Conservation (phyloP, 2,329 filamentous ascomycete species). For the Chaetothyriales sp. region DNA sequence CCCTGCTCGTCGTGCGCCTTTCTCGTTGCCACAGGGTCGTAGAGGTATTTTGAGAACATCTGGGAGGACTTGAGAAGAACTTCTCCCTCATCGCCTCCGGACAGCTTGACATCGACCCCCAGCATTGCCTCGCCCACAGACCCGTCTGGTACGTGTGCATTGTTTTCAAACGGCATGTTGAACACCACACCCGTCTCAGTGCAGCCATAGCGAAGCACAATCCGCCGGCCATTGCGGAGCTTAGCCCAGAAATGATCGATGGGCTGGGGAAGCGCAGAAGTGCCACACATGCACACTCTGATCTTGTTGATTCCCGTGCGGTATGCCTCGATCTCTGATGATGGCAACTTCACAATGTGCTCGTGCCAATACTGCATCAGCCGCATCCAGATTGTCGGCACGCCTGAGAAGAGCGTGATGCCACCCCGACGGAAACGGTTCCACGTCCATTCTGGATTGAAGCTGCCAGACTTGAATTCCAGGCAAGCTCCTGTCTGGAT, state of each 20-base stretch:
- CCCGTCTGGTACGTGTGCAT: conserved; percentile 16
- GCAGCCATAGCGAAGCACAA: conserved; percentile 32
- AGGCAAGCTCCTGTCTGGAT: conserved; percentile 28
- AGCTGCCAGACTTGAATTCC: conserved; percentile 30
- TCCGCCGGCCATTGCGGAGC: conserved; percentile 28
- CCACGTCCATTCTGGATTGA: conserved; percentile 28
- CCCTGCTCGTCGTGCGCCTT: conserved; percentile 22
- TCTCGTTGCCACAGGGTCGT: conserved; percentile 21
- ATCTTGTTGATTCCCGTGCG: conserved; percentile 26
- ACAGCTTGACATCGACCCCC: conserved; percentile 29
- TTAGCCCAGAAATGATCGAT: conserved; percentile 39
- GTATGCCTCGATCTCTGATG: conserved; percentile 24
- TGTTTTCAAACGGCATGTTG: conserved; percentile 26
- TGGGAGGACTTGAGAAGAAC: conserved; percentile 29
- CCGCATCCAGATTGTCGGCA: conserved; percentile 33
- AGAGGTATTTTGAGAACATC: conserved; percentile 31
- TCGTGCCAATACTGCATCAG: conserved; percentile 25
- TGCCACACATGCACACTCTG: conserved; percentile 22
- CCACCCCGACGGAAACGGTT: conserved; percentile 25
- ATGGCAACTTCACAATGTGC: conserved; percentile 12
- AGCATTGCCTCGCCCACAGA: conserved; percentile 26
- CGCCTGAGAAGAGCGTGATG: conserved; percentile 28
- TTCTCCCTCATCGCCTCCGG: conserved; percentile 35
- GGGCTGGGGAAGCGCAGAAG: conserved; percentile 36
- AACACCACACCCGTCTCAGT: conserved; percentile 33